Conservation (phyloP, 768 basidiomycete species). For the Boletales sp. region DNA sequence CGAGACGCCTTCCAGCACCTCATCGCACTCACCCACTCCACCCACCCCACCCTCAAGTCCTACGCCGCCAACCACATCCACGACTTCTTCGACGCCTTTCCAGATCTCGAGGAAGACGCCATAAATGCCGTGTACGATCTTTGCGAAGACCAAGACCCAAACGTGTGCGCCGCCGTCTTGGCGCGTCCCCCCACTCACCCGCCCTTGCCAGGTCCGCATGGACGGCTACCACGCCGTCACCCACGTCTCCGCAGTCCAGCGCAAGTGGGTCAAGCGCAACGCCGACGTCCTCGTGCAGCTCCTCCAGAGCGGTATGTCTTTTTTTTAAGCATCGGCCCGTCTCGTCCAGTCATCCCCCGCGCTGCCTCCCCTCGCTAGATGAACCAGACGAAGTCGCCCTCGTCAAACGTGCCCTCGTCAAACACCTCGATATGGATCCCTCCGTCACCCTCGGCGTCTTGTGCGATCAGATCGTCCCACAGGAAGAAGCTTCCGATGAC, state of each 20-base stretch:
- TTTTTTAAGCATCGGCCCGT: too few relatives aligned
- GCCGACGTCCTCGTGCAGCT: slow-evolving; percentile 74
- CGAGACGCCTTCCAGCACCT: slow-evolving; percentile 49
- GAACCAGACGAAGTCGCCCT: slow-evolving; percentile 62
- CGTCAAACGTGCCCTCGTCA: slow-evolving; percentile 55
- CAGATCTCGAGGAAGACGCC: slow-evolving; percentile 68
- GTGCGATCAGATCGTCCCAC: slow-evolving; percentile 60
- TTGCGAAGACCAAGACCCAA: slow-evolving; percentile 62
- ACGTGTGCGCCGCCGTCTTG: slow-evolving; percentile 34
- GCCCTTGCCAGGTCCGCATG: slow-evolving; percentile 52
- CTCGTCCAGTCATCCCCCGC: too few relatives aligned
- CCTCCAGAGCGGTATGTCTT: slow-evolving; percentile 72
- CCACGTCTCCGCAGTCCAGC: slow-evolving; percentile 43
- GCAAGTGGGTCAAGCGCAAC: slow-evolving; percentile 64
- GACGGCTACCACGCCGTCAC: slow-evolving; percentile 65
- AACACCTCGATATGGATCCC: slow-evolving; percentile 64
- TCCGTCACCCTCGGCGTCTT: slow-evolving; percentile 59
- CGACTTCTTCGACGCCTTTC: slow-evolving; percentile 60
- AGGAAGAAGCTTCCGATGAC: slow-evolving; percentile 49
- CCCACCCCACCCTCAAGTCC: slow-evolving; percentile 45
- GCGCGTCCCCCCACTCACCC: slow-evolving; percentile 3
- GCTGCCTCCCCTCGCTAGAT: too few relatives aligned
- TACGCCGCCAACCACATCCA: slow-evolving; percentile 57
- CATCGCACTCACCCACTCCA: slow-evolving; percentile 51
- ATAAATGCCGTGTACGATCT: slow-evolving; percentile 78